Conservation (phyloP, 2,329 filamentous ascomycete species). For the Trichoderma afroharzianum region DNA sequence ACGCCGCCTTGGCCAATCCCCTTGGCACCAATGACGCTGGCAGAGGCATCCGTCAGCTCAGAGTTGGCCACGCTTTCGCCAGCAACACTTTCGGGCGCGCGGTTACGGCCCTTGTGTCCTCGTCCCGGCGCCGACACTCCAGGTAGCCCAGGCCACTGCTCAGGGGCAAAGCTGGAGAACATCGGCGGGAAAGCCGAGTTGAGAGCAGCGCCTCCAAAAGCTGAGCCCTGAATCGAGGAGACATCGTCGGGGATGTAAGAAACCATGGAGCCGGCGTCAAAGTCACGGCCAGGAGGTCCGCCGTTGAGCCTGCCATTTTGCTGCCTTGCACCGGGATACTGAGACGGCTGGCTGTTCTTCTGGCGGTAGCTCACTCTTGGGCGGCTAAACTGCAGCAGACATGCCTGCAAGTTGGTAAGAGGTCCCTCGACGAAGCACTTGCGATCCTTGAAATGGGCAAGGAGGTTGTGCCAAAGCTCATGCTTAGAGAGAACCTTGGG, state of each 20-base stretch:
- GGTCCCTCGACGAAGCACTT: constrained; percentile 96
- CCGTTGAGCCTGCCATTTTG: constrained; percentile 41
- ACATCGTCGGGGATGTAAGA: constrained; percentile 97
- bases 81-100: constrained; percentile 73
- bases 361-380: constrained; percentile 92
- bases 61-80: constrained; percentile 91
- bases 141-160: constrained; percentile 80
- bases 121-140: constrained; percentile 60
- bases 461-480: constrained; percentile 91
- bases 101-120: constrained; percentile 63
- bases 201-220: constrained; percentile 79
- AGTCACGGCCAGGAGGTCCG: constrained; percentile 46
- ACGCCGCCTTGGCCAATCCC: constrained; percentile 80
- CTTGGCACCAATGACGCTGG: constrained; percentile 72
- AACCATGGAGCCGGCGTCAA: constrained; percentile 82
- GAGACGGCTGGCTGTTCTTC: constrained; percentile 71
- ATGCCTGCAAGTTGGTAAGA: constrained; percentile 91
- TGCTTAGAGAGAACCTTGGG: constrained; percentile 97
- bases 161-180: constrained; percentile 87
- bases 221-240: constrained; percentile 90
- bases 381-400: constrained; percentile 88
- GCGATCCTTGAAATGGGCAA: constrained; percentile 94
- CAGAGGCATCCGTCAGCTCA: constrained; percentile 79
- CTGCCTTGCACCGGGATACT: constrained; percentile 47
- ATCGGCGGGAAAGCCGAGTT: constrained; percentile 77